Evolutionary conservation across 768 basidiomycete species (phyloP).

Genomic region (Trametes villosa): DNA sequence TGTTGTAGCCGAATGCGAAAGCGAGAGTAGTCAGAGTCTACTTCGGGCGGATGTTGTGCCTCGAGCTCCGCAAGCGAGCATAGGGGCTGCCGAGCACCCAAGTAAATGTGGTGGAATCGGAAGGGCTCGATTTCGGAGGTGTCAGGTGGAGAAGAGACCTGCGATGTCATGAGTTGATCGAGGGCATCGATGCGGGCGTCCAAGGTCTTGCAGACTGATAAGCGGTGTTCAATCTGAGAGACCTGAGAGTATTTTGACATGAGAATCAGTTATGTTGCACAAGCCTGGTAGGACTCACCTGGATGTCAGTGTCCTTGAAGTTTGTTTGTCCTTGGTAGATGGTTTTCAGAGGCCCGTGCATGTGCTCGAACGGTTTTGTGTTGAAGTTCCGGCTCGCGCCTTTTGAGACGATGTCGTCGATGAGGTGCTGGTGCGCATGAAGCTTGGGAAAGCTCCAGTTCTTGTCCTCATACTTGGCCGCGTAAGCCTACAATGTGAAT

Average conservation of each 20-base stretch:
- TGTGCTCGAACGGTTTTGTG: slow-evolving; percentile 6
- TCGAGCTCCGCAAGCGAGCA: neutral
- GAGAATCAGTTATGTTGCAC: too few relatives aligned
- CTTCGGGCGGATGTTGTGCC: neutral
- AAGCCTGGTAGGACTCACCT: neutral
- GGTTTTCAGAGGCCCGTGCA: slow-evolving; percentile 9
- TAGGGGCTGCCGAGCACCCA: neutral
- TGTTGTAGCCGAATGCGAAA: neutral
- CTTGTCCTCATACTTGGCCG: neutral
- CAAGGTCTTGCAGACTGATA: neutral
- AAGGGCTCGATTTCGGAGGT: neutral
- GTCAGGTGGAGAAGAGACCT: too few relatives aligned
- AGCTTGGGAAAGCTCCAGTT: slow-evolving; percentile 17
- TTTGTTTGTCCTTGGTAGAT: neutral
- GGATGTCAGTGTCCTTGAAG: slow-evolving; percentile 3
- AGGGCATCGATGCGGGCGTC: neutral
- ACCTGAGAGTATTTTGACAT: neutral
- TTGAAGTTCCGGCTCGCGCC: slow-evolving; percentile 8
- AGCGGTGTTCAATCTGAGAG: neutral
- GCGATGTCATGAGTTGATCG: too few relatives aligned
- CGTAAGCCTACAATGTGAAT: neutral
- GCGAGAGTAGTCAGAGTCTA: neutral
- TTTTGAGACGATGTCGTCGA: slow-evolving; percentile 5
- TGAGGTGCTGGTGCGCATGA: slow-evolving; percentile 10
- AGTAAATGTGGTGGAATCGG: neutral